phyloP scores from a whole-genome alignment of 768 basidiomycete genomes.

The Mycena olivaceomarginata region DNA sequence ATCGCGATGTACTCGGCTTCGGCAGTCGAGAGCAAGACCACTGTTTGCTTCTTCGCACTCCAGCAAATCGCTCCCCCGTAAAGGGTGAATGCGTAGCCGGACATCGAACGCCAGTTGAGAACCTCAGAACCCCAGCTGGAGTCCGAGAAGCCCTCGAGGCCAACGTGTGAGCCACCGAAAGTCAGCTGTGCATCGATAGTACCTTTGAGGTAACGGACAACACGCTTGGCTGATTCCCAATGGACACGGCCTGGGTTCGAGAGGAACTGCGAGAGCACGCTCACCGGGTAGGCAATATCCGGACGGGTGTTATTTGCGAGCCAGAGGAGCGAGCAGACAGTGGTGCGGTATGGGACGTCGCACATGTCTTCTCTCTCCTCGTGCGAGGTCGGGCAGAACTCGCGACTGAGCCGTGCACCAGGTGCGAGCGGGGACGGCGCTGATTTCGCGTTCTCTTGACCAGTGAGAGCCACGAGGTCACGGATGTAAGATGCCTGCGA shows the following conservation, averaged over 20 bases:
- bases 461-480: background rate
- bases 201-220: conserved; percentile 58
- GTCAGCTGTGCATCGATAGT: background rate
- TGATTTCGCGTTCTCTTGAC: too few relatives aligned
- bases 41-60: conserved; percentile 16
- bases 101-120: conserved; percentile 40
- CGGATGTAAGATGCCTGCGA: background rate
- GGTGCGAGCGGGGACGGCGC: too few relatives aligned
- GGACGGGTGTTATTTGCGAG: conserved; percentile 50
- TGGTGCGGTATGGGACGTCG: conserved; percentile 51
- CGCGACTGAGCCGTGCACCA: too few relatives aligned
- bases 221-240: conserved; percentile 57
- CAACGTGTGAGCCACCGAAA: conserved; percentile 37
- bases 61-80: conserved; percentile 57
- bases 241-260: conserved; percentile 52
- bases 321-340: conserved; percentile 52
- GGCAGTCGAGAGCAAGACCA: too few relatives aligned
- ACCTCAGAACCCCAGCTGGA: conserved; percentile 35
- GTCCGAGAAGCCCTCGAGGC: conserved; percentile 42
- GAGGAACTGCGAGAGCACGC: conserved; percentile 51
- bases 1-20: too few relatives aligned
- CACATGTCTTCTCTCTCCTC: conserved; percentile 6
- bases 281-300: conserved; percentile 46
- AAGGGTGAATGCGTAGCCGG: conserved; percentile 56
- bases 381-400: too few relatives aligned